Evolutionary conservation across 106 monocot genomes (phyloP), one percentile per base, ranked within the genome.

Genomic region (Narthecium ossifragum): DNA sequence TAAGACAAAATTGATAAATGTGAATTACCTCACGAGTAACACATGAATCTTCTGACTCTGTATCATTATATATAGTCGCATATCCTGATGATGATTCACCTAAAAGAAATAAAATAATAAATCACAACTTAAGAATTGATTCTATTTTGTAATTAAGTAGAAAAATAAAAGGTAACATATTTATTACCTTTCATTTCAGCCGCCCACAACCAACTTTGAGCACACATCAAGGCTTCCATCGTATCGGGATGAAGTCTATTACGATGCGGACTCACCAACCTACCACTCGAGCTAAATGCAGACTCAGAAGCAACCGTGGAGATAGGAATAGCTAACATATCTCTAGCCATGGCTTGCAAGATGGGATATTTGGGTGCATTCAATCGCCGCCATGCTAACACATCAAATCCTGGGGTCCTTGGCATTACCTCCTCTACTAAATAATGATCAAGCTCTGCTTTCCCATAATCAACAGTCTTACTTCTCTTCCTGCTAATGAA

Each of bases 401-500:
- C 31, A 47, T 57, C 55, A 62, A 75, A 69, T 17, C 60, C 46
- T n/a, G 29, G 9, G 8, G n/a, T 56, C 5, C 10, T 23, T 24
- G 57, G 68, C 23, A 51, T 8, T 23, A 68, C 22, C 11, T 17
- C 7, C 24, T 34, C 60, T 20, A 52, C 33, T 8, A 68, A 57
- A 34, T 75, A 68, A n/a, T 27, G 26, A 31, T 75, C 68, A n/a
- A 75, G 40, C 15, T 75, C 62, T 31, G 43, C 26, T 31, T 60
- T 71, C 2, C 28, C 18, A 21, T 46, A 1, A 0, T 17, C 25
- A n/a, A 4, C 53, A 1, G 2, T 13, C 2, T 29, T 3, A 3
- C 52, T 1, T 1, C 10, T 12, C 7, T 15, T 24, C 3, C 6
- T 13, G 5, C 20, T 27, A 34, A 13, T 8, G 13, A 23, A 26